Evolutionary conservation across 257 asterid species (phyloP), one percentile per base, ranked within the genome.

Genomic region (Jacaranda mimosifolia): DNA sequence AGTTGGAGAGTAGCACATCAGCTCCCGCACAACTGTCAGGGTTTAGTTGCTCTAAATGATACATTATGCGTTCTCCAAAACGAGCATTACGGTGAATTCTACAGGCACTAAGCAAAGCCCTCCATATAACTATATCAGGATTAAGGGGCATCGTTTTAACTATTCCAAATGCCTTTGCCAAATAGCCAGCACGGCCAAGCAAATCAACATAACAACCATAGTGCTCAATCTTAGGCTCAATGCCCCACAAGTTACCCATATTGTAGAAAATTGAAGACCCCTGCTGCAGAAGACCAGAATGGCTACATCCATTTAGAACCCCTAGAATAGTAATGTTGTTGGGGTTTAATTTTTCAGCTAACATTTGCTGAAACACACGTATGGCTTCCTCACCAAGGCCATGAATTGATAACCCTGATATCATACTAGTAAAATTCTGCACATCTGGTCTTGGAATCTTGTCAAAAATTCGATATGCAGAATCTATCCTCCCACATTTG

Each of bases 131-230:
- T 55, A 77, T 62, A 80, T 90, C 97, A 1, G 96, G 97, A 43
- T 83, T 63, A 58, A 89, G n/a, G 0, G 88, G 91, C 97, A 92
- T 92, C 68, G 36, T 77, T 80, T 85, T 87, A 48, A 78, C 87
- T 51, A 94, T 77, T 53, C 85, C 86, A 65, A 92, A 85, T 58
- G 98, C 93, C 87, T 88, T 90, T 3, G 90, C 94, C 81, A 92
- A 77, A 85, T 80, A 89, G 68, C 97, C 97, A 49, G 97, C 92
- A 74, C 97, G 97, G 57, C 93, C 91, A 49, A 94, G 93, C 83
- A 94, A 82, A 86, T 94, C 96, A 45, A 90, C 64, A n/a, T 86
- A 88, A 81, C 96, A 92, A 64, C 96, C 96, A 76, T 89, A 90
- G 83, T 92, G 97, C 79, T 90, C 93, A n/a, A 92, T 90, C 60